Base-by-base conservation (phyloP, 371 early-diverging fungal genomes). In the Saksenaea oblongispora region DNA sequence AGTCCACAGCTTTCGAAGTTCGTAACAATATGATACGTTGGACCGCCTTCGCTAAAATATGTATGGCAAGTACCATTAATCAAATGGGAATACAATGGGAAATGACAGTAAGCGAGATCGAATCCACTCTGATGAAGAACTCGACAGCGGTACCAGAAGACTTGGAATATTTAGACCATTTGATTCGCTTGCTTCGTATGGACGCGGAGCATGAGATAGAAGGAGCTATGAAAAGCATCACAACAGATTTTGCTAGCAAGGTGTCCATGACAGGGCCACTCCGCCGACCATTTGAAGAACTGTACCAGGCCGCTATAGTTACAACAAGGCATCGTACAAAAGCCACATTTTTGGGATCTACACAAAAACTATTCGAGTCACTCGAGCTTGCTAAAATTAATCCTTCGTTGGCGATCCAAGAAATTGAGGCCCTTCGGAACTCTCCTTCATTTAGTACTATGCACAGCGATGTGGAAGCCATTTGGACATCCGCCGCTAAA, bases 241-340 rank as follows among this genome's bases (percentile, higher is more conserved):
- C 51, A 2, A 1, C 51, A 3, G 51, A 47, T 22, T 47, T 47
- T 22, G 51, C 51, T 22, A 47, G 10, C 24, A 47, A 22, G 24
- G 56, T 28, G n/a, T 55, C 56, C 34, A 31, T 26, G 56, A 55
- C 56, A 28, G 56, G 56, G 15, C 56, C 56, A 15, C 31, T 55
- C 18, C 56, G 56, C 28, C 56, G 56, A 3, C 56, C 56, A 9
- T 14, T 55, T 15, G 56, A 55, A 28, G 56, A 47, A 22, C 22
- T 47, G 22, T 22, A 47, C 22, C 51, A 47, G 22, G 51, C 51
- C 22, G 26, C 51, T 10, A 22, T 47, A 2, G 51, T 47, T 47
- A 11, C 22, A 17, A 47, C 51, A 22, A 47, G 51, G 22, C n/a
- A 47, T 5, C n/a, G 22, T 10, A 47, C 22, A 22, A n/a, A 47